phyloP scores from a whole-genome alignment of 345 rosid species.

The Citropsis articulata region DNA sequence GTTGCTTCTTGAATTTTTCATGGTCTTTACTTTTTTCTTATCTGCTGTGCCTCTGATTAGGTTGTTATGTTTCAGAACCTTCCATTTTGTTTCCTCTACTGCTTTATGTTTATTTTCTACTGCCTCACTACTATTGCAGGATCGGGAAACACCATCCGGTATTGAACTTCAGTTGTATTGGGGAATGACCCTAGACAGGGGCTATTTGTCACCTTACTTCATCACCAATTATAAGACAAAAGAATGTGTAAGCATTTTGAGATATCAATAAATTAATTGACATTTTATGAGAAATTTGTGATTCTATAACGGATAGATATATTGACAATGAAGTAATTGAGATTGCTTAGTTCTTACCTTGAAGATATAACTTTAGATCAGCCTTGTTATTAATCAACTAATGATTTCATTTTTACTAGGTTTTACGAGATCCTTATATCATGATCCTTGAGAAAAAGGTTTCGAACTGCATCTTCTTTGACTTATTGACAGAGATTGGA shows the following conservation, averaged over 20 bases:
- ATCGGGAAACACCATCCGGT: not conserved
- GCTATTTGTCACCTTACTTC: not conserved
- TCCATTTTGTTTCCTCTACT: not conserved
- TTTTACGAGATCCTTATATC: not conserved
- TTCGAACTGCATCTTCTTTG: not conserved
- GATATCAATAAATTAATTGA: no score
- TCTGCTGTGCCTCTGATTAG: no score
- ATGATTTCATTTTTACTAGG: not conserved
- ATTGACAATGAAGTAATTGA: no score
- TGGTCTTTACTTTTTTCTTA: no score
- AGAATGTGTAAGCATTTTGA: not conserved
- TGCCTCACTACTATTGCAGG: not conserved
- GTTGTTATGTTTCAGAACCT: no score
- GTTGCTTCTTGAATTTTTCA: no score
- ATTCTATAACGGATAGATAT: no score
- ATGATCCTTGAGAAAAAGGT: not conserved
- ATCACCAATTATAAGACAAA: not conserved
- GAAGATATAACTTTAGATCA: not conserved
- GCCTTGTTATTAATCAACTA: not conserved
- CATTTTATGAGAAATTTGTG: no score
- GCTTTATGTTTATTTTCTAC: not conserved
- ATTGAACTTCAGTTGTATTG: not conserved
- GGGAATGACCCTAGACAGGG: not conserved
- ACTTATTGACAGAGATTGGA: not conserved
- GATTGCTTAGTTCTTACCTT: not conserved